These are phyloP conservation scores for Rehmannia glutinosa DNA, from an alignment of 257 asterid genomes.

Conservation along the genomic window DNA sequence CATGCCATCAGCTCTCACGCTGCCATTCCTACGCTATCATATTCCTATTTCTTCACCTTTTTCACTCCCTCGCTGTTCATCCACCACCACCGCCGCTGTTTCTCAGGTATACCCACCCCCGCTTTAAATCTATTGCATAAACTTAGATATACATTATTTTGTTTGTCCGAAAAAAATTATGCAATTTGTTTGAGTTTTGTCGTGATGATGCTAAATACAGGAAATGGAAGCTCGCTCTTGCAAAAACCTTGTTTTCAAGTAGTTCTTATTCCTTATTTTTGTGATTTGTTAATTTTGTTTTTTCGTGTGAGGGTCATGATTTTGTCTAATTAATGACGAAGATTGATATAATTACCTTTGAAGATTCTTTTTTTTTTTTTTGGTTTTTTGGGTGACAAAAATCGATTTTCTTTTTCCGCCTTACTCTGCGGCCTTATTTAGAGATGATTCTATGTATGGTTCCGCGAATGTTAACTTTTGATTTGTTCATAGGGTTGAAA, in stretches of 20 bases:
- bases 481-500: not conserved
- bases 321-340: not conserved
- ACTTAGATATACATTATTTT: not conserved
- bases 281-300: not conserved
- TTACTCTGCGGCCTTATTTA: not conserved
- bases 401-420: not conserved
- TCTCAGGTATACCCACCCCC: slow-evolving; percentile 10
- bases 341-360: not conserved
- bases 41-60: slow-evolving; percentile 19
- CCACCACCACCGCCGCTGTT: slow-evolving; percentile 14
- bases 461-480: not conserved
- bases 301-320: not conserved
- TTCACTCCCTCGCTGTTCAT: slow-evolving; percentile 15
- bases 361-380: not conserved
- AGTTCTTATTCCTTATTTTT: not conserved
- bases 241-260: not conserved
- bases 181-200: not conserved
- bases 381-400: not conserved
- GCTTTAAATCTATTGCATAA: not conserved
- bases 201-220: slow-evolving; percentile 7
- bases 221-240: not conserved
- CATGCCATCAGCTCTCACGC: slow-evolving; percentile 16
- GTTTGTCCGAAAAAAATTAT: too few species aligned
- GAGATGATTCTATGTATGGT: not conserved
- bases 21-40: slow-evolving; percentile 11